These are phyloP conservation scores for Apophysomyces sp. DNA, from an alignment of 371 early-diverging fungal species.

Conservation along the genomic window DNA sequence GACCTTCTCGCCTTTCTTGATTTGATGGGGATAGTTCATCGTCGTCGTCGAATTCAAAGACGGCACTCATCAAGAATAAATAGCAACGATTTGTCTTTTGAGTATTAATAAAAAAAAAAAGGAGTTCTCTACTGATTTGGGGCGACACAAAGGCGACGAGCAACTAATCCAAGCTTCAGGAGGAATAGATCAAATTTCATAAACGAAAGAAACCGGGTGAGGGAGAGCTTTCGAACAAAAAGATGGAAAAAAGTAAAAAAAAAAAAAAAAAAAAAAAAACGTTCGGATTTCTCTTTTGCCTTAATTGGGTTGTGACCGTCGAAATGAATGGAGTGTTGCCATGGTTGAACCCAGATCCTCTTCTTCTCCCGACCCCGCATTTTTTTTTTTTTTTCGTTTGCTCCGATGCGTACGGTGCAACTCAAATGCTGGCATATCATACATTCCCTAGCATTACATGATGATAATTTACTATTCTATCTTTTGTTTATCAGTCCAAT, in stretches of 20 bases:
- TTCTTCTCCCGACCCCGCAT: too few relatives aligned
- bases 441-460: too few relatives aligned
- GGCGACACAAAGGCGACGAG: conserved; percentile 27
- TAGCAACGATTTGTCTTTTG: background rate
- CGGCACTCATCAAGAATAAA: conserved; percentile 35
- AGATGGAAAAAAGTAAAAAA: background rate
- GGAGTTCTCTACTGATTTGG: conserved; percentile 1
- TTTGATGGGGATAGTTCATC: conserved; percentile 7
- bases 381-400: too few relatives aligned
- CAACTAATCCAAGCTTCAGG: conserved; percentile 23
- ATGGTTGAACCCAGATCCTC: too few relatives aligned
- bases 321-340: too few relatives aligned
- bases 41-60: conserved; percentile 47
- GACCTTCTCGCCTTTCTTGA: conserved; percentile 6
- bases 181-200: conserved; percentile 25
- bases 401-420: too few relatives aligned
- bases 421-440: too few relatives aligned
- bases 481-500: too few relatives aligned
- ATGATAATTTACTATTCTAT: too few relatives aligned
- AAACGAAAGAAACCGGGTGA: conserved; percentile 1
- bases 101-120: too few relatives aligned
- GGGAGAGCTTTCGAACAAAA: background rate
- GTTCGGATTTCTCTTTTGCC: background rate
- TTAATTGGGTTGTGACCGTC: too few relatives aligned
- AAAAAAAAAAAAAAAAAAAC: conserved; percentile 1